Base-by-base conservation (phyloP, 148 eudicot species). In the Silene uniflora region DNA sequence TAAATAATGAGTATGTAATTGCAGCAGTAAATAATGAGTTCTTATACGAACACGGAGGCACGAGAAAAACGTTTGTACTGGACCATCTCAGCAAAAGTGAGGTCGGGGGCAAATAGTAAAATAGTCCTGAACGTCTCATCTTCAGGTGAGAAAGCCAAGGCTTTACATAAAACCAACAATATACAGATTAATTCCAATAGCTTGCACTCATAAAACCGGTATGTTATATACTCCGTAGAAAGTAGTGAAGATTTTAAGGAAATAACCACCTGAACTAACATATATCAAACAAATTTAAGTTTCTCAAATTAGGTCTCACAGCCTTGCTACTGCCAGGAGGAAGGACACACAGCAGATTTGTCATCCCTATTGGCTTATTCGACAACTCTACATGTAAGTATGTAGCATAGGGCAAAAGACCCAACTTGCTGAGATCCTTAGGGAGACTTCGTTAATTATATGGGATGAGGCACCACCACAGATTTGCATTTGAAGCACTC, bases 381-480 rank as follows among this genome's bases (percentile, higher is more conserved):
- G 71, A 18, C 17, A 14, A 35, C 12, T 10, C 71, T 9, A 39
- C 71, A 1, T 67, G 71, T n/a, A 35, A 6, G 35, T 54, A 1
- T 67, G 71, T n/a, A 35, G 0, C 17, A 10, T 39, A 35, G 16
- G 18, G 19, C 44, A 67, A 7, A 32, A 67, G 4, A 67, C n/a
- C 42, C 17, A 29, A 23, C 19, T 29, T 5, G 70, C 19, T 29
- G 46, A 67, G 10, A 6, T 67, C 17, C 29, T 29, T 21, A 24
- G 56, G 11, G 49, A 60, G 22, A 25, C 67, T 5, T 19, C 67
- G 12, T 46, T 74, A 23, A 62, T 62, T 4, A 74, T 74, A 74
- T 62, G 69, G 69, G 69, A 74, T 46, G 22, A 74, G 69, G 76
- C 76, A 1, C 60, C 69, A 55, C 5, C 35, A 46, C 14, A 35